Conservation (phyloP, 805 yeast genomes). For the Spathaspora passalidarum region DNA sequence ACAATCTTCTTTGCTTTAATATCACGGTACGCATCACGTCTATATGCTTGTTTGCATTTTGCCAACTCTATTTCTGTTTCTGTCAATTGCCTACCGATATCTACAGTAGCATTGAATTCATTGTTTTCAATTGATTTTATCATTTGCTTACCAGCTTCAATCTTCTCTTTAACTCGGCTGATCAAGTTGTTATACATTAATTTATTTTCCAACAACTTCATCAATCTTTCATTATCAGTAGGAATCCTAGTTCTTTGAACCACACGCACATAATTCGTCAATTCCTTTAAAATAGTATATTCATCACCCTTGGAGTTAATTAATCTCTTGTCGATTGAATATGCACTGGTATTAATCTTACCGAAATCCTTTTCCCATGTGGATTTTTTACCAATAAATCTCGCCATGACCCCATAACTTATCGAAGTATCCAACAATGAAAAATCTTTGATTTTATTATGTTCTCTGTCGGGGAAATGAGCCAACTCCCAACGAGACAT, state of each 20-base stretch:
- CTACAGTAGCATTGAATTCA: constrained; percentile 10
- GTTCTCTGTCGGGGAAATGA: constrained; percentile 8
- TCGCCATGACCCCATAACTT: constrained; percentile 31
- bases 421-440: constrained; percentile 23
- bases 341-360: constrained; percentile 8
- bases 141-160: constrained; percentile 23
- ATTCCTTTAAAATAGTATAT: constrained; percentile 35
- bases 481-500: constrained; percentile 13
- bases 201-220: constrained; percentile 17
- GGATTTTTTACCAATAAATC: constrained; percentile 39
- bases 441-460: constrained; percentile 23
- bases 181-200: constrained; percentile 22
- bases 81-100: constrained; percentile 9
- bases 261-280: constrained; percentile 22
- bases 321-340: constrained; percentile 18
- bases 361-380: constrained; percentile 22
- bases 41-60: constrained; percentile 22
- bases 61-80: constrained; percentile 15
- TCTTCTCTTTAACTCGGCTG: constrained; percentile 24
- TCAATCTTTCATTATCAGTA: constrained; percentile 14
- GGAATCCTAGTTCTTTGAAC: constrained; percentile 17
- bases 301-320: constrained; percentile 38
- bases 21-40: constrained; percentile 6
- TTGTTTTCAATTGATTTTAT: constrained; percentile 10
- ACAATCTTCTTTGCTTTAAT: constrained; percentile 6